These are phyloP conservation scores for Fennellomyces sp. DNA, from an alignment of 371 early-diverging fungal species.

Conservation along the genomic window DNA sequence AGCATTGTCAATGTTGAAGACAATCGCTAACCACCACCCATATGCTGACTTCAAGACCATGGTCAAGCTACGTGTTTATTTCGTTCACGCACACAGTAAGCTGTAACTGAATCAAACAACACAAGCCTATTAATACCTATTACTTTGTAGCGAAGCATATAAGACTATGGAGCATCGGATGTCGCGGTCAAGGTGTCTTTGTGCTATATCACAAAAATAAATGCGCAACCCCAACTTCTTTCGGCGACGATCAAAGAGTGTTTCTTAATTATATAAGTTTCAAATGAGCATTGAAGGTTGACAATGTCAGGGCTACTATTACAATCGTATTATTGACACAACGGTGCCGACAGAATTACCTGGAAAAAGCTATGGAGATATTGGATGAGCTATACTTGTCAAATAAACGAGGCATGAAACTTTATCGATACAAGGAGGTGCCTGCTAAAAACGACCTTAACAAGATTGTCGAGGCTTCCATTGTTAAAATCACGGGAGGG, in stretches of 20 bases:
- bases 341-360: too few species aligned
- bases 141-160: conserved; percentile 1
- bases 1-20: conserved; percentile 1
- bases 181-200: neutral
- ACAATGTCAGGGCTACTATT: too few species aligned
- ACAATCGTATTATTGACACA: too few species aligned
- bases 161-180: conserved; percentile 6
- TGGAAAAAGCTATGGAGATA: neutral
- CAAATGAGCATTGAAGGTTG: conserved; percentile 5
- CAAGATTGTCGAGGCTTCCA: neutral
- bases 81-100: conserved; percentile 11
- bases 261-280: conserved; percentile 4
- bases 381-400: neutral
- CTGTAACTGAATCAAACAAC: too few species aligned
- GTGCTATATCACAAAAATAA: conserved; percentile 1
- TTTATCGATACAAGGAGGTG: conserved; percentile 1
- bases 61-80: conserved; percentile 1
- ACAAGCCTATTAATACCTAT: neutral
- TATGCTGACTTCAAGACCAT: conserved; percentile 2
- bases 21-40: conserved; percentile 3
- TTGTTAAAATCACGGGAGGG: conserved; percentile 5
- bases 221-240: neutral
- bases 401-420: neutral
- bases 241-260: conserved; percentile 1
- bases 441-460: neutral